A percentile compares a stretch with the other conserved stretches of the same genome.
Evolutionary conservation across 768 basidiomycete genomes (phyloP).

Genomic region (Boletus pseudopeckii): DNA sequence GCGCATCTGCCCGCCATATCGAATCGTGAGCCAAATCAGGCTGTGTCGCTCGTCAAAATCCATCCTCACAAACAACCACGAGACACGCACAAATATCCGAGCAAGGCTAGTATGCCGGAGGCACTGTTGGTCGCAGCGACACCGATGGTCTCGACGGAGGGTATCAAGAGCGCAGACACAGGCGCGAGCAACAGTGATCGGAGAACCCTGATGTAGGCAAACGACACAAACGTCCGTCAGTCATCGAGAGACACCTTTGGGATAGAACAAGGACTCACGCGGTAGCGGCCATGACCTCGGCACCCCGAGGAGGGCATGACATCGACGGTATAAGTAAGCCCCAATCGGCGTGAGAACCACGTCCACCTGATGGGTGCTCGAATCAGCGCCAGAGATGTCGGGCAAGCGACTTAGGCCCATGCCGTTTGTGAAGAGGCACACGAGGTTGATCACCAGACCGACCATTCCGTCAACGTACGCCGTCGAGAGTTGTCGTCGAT

Average conservation of each 20-base stretch:
- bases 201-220: slow-evolving; percentile 11
- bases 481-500: slow-evolving; percentile 84
- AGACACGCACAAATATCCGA: slow-evolving; percentile 50
- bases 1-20: slow-evolving; percentile 55
- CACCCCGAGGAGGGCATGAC: too few relatives aligned
- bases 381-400: too few relatives aligned
- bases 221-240: background rate
- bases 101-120: slow-evolving; percentile 44
- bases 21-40: slow-evolving; percentile 49
- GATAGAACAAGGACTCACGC: slow-evolving; percentile 38
- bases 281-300: slow-evolving; percentile 58
- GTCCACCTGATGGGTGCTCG: too few relatives aligned
- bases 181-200: slow-evolving; percentile 22
- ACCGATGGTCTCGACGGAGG: slow-evolving; percentile 52
- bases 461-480: too few relatives aligned
- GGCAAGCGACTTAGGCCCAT: too few relatives aligned
- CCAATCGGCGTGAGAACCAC: too few relatives aligned
- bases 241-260: background rate
- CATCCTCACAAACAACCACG: background rate
- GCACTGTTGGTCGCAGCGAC: slow-evolving; percentile 47
- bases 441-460: too few relatives aligned
- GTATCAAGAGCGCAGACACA: slow-evolving; percentile 17
- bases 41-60: slow-evolving; percentile 30
- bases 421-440: too few relatives aligned
- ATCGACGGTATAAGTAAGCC: too few relatives aligned